Base-by-base conservation (phyloP, 371 early-diverging fungal genomes). In the Apophysomyces trapeziformis region DNA sequence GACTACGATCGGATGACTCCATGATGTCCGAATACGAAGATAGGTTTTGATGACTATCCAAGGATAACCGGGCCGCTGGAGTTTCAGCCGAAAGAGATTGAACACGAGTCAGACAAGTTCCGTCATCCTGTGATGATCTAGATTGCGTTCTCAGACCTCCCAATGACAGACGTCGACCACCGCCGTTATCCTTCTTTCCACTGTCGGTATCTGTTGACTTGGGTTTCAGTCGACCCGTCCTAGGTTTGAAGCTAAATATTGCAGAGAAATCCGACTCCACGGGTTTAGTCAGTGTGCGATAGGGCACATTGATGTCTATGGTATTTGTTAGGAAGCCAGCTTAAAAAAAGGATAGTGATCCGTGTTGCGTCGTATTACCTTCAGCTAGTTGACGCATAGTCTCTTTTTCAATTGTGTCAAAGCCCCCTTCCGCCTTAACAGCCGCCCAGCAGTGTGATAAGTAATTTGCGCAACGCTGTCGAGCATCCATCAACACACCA, bases 221-320 rank as follows among this genome's bases (percentile, higher is more conserved):
- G 32, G 38, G 14, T 36, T 58, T 36, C 11, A 38, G 47, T 43
- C 60, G 61, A 16, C 66, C 50, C 39, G 65, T 14, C n/a, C 63
- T 68, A 4, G 62, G 56, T 26, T 73, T 73, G 58, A 78, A 69
- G 11, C 71, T 65, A 58, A 75, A 78, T 32, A 75, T 46, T 38
- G 68, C 57, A 12, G 73, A 65, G 8, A 72, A 66, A 38, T 74
- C 78, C 9, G 78, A 69, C 47, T 70, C 72, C 41, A 70, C 45
- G 2, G 75, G 63, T 43, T 76, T 80, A 16, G 75, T 69, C 18
- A 83, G 59, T 0, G 69, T 64, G 21, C 78, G 70, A 21, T 70
- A 67, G 12, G 83, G 80, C 9, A 83, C 74, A 62, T 70, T 68
- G 57, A 78, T 80, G 60, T 72, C 72, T 68, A 59, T 5, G n/a